Conservation (phyloP, 257 asterid species). For the Cynanchum wilfordii region DNA sequence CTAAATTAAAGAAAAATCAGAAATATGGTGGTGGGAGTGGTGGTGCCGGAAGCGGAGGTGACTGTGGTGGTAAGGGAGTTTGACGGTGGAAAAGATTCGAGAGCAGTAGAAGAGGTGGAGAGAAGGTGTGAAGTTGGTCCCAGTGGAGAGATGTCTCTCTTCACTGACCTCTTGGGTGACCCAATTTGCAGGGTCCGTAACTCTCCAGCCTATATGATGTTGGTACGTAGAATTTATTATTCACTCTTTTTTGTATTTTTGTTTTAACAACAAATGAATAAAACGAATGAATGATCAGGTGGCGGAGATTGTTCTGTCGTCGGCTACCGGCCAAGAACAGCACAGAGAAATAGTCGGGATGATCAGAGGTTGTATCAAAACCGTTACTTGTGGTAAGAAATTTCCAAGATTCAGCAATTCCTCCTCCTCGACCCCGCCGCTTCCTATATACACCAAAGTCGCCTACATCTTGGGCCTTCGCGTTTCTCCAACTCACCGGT, state of each 20-base stretch:
- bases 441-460: conserved; percentile 62
- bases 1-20: too few relatives aligned
- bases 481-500: conserved; percentile 87
- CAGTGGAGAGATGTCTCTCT: conserved; percentile 58
- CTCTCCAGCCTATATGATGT: conserved; percentile 85
- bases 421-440: not conserved
- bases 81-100: conserved; percentile 45
- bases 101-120: conserved; percentile 71
- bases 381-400: conserved; percentile 73
- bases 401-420: conserved; percentile 23
- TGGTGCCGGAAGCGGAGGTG: conserved; percentile 39
- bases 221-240: conserved; percentile 27
- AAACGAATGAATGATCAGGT: conserved; percentile 31
- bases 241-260: not conserved
- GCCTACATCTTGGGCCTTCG: conserved; percentile 94
- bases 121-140: conserved; percentile 80
- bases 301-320: conserved; percentile 58
- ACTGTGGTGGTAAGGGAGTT: conserved; percentile 64
- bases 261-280: not conserved
- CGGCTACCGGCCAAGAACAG: conserved; percentile 26
- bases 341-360: conserved; percentile 68
- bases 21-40: conserved; percentile 25
- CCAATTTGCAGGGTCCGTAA: conserved; percentile 90
- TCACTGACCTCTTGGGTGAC: conserved; percentile 86
- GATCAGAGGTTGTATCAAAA: conserved; percentile 83